Evolutionary conservation across 192 early-diverging fungal genomes (phyloP), one percentile per base, ranked within the genome.

Genomic region (Coemansia sp.): DNA sequence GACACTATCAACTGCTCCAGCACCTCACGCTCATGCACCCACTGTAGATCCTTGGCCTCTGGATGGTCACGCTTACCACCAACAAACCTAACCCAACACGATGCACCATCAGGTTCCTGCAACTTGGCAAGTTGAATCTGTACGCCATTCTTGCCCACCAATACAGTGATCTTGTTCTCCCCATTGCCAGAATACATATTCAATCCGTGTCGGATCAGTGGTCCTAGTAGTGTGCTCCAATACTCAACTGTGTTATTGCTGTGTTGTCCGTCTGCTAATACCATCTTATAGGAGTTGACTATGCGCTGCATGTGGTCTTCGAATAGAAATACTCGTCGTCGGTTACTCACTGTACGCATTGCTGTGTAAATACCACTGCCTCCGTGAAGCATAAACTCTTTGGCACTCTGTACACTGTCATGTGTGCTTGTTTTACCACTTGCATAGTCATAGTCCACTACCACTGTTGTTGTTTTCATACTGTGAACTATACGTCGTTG

Each of bases 221-320:
- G 77, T 1, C 38, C 19, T 4, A 80, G 54, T 41, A 74, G 28
- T n/a, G 22, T 32, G 10, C 68, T 68, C 77, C 77, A 80, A 48
- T 71, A 54, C 34, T 59, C 58, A 16, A 58, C 25, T 31, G 65
- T 64, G 14, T 49, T 24, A 21, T 60, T 49, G 4, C 50, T 52
- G 21, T 23, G 21, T 47, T 6, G 38, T 21, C 34, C 54, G 47
- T 54, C 21, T 26, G 55, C 54, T 14, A 80, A 44, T 41, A 68
- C 58, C 48, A 69, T 49, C 19, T 34, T 49, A 26, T 67, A 58
- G 12, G 77, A 80, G 51, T 80, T 60, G 54, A 54, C 54, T 12
- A 80, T 55, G 7, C 77, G 67, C 50, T 80, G 71, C 51, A 80
- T n/a, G 48, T 80, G 77, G 58, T 74, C 67, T 61, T 70, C 61